phyloP scores from a whole-genome alignment of 495 filamentous ascomycete genomes.

The Podospora tetraspora region DNA sequence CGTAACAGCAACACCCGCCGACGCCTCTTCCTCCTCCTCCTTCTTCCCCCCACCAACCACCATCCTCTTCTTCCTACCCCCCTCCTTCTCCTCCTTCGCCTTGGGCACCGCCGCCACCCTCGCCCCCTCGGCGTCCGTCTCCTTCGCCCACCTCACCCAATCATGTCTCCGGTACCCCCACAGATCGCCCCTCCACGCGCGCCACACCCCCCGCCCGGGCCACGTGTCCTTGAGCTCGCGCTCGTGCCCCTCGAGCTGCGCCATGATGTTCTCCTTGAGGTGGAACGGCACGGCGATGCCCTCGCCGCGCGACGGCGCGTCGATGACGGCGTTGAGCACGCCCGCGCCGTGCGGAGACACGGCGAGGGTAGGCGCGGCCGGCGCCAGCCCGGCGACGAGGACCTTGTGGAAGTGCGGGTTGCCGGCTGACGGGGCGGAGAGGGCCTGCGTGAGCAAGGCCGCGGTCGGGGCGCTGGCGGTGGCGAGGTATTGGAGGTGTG shows the following conservation, averaged over 20 bases:
- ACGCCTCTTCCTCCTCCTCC: neutral
- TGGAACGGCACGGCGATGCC: constrained; percentile 45
- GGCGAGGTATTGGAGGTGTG: constrained; percentile 35
- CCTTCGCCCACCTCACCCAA: constrained; percentile 67
- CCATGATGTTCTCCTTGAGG: constrained; percentile 48
- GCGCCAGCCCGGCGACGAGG: constrained; percentile 43
- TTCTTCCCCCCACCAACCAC: neutral
- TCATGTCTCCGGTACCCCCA: constrained; percentile 58
- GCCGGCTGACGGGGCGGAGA: constrained; percentile 51
- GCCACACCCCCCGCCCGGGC: constrained; percentile 78
- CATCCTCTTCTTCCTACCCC: constrained; percentile 4
- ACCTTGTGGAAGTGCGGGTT: constrained; percentile 50
- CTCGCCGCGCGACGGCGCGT: constrained; percentile 47
- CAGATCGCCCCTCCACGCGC: constrained; percentile 86
- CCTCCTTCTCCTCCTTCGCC: constrained; percentile 9
- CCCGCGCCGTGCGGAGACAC: constrained; percentile 67
- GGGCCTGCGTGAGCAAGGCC: constrained; percentile 65
- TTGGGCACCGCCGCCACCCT: constrained; percentile 25
- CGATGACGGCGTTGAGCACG: constrained; percentile 73
- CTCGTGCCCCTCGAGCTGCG: constrained; percentile 49
- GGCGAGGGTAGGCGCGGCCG: constrained; percentile 58
- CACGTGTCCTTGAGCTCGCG: constrained; percentile 62
- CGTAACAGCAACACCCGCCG: neutral
- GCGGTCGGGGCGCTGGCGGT: constrained; percentile 41
- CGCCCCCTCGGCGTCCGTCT: constrained; percentile 32